Evolutionary conservation across 2,329 filamentous ascomycete genomes (phyloP).

Genomic region (Cryphonectria nitschkei): DNA sequence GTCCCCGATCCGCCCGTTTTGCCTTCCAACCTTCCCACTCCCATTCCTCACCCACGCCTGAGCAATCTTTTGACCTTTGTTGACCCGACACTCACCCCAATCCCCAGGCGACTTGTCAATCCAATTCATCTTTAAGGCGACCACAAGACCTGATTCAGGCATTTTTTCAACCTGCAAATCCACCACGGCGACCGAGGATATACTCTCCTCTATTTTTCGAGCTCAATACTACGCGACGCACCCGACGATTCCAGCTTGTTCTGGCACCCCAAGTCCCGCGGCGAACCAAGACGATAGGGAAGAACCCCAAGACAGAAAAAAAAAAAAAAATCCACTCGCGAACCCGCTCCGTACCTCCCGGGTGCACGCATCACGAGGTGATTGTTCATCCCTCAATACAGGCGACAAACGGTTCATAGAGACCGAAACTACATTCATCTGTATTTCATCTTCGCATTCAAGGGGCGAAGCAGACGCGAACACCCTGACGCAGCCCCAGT

Average conservation of each 20-base stretch:
- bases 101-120: conserved; percentile 28
- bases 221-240: conserved; percentile 24
- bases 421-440: conserved; percentile 15
- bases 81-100: conserved; percentile 26
- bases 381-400: conserved; percentile 12
- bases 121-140: conserved; percentile 28
- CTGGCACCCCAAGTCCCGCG: conserved; percentile 12
- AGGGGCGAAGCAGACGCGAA: conserved; percentile 23
- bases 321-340: conserved; percentile 24
- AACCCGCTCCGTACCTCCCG: conserved; percentile 23
- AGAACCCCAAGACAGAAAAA: conserved; percentile 15
- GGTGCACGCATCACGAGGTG: conserved; percentile 14
- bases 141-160: conserved; percentile 28
- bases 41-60: conserved; percentile 10
- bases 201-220: conserved; percentile 21
- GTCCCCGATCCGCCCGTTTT: conserved; percentile 24
- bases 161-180: conserved; percentile 21
- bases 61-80: conserved; percentile 21
- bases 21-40: conserved; percentile 17
- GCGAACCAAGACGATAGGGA: conserved; percentile 21
- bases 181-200: conserved; percentile 22
- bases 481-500: conserved; percentile 16
- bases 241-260: conserved; percentile 21
- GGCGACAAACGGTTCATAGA: conserved; percentile 25
- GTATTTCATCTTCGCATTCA: conserved; percentile 12